These are phyloP conservation scores for Hypoxylon sp. DNA, from an alignment of 2,329 filamentous ascomycete genomes.

Conservation along the genomic window DNA sequence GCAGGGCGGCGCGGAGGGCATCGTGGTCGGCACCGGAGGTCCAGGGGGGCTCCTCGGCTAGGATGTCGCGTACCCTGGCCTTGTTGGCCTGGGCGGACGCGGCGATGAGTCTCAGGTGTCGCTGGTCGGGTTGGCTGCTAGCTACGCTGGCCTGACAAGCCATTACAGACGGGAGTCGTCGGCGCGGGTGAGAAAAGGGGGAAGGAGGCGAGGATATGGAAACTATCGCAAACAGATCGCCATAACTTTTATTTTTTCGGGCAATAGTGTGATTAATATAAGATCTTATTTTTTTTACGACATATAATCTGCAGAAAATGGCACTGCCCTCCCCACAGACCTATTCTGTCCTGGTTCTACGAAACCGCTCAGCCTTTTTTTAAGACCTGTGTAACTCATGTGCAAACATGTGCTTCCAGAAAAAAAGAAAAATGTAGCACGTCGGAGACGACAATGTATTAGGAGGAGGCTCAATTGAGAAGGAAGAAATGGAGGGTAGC, in stretches of 20 bases:
- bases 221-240: conserved; percentile 25
- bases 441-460: conserved; percentile 2
- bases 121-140: conserved; percentile 54
- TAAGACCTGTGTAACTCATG: not conserved
- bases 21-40: conserved; percentile 51
- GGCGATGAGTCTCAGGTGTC: conserved; percentile 53
- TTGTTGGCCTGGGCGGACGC: conserved; percentile 55
- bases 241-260: conserved; percentile 29
- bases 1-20: conserved; percentile 54
- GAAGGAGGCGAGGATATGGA: not conserved
- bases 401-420: not conserved
- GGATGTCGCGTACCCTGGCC: conserved; percentile 52
- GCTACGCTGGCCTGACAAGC: conserved; percentile 52
- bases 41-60: conserved; percentile 53
- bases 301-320: not conserved
- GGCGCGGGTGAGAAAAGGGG: not conserved
- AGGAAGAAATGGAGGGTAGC: conserved; percentile 9
- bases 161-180: conserved; percentile 37
- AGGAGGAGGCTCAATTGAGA: not conserved
- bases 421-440: not conserved
- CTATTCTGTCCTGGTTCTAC: conserved; percentile 6
- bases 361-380: not conserved
- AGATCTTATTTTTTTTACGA: conserved; percentile 16
- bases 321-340: not conserved
- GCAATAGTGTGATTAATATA: conserved; percentile 9